Conservation (phyloP, 192 early-diverging fungal species). For the Mortierella hygrophila region DNA sequence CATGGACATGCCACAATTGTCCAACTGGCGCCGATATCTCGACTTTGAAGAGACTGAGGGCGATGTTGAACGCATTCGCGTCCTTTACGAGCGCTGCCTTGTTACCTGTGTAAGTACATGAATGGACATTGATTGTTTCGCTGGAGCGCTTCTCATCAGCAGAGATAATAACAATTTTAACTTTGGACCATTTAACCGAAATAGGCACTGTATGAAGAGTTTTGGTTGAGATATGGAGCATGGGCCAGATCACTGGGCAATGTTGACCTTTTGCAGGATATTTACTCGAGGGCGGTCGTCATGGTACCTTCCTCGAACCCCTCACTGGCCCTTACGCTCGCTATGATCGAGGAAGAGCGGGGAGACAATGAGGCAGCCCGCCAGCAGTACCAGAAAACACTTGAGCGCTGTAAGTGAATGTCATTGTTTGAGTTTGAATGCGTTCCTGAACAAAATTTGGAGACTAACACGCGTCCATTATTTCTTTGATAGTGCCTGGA, state of each 20-base stretch:
- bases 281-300: constrained; percentile 66
- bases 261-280: constrained; percentile 61
- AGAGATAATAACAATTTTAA: neutral
- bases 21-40: constrained; percentile 80
- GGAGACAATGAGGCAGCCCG: constrained; percentile 68
- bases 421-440: neutral
- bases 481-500: constrained; percentile 65
- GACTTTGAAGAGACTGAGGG: constrained; percentile 78
- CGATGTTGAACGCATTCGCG: constrained; percentile 67
- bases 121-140: neutral
- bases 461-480: no score
- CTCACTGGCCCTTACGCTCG: constrained; percentile 67
- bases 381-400: constrained; percentile 65
- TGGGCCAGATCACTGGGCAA: constrained; percentile 65
- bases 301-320: constrained; percentile 71
- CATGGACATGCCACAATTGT: constrained; percentile 75
- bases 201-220: constrained; percentile 84
- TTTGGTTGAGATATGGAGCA: constrained; percentile 78
- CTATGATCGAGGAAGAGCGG: constrained; percentile 74
- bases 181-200: neutral
- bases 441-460: no score
- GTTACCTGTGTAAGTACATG: constrained; percentile 75
- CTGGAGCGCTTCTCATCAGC: neutral
- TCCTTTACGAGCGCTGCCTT: constrained; percentile 80
- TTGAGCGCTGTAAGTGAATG: constrained; percentile 62